Conservation (phyloP, 1,139 yeast genomes). For the Hyphopichia burtonii region DNA sequence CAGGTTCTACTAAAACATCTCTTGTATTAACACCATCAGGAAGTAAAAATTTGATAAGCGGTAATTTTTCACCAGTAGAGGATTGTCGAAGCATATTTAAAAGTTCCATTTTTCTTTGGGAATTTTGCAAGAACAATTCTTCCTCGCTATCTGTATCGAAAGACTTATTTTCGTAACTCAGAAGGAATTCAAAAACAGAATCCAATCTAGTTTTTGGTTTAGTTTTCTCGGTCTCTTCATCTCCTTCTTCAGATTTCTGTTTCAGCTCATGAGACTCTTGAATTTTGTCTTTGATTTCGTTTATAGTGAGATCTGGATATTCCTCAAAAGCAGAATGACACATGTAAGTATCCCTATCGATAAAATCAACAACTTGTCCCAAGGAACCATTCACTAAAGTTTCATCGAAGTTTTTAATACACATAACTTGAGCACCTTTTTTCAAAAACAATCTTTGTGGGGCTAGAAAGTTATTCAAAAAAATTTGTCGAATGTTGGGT, state of each 20-base stretch:
- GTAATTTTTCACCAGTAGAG: slow-evolving; percentile 45
- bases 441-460: slow-evolving; percentile 64
- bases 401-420: slow-evolving; percentile 85
- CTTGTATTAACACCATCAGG: slow-evolving; percentile 67
- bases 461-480: slow-evolving; percentile 70
- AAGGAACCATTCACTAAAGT: slow-evolving; percentile 89
- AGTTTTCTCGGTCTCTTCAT: slow-evolving; percentile 4
- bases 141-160: slow-evolving; percentile 3
- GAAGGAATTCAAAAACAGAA: slow-evolving; percentile 2
- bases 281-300: slow-evolving; percentile 12
- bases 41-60: slow-evolving; percentile 72
- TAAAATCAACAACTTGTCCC: slow-evolving; percentile 64
- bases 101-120: slow-evolving; percentile 19
- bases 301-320: slow-evolving; percentile 16
- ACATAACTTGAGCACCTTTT: slow-evolving; percentile 92
- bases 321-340: slow-evolving; percentile 18
- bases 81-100: slow-evolving; percentile 14
- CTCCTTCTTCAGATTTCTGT: not conserved
- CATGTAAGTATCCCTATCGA: slow-evolving; percentile 38
- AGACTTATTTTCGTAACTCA: not conserved
- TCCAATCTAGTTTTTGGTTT: not conserved
- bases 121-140: slow-evolving; percentile 10
- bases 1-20: slow-evolving; percentile 55
- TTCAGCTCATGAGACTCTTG: not conserved
- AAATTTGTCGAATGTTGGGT: slow-evolving; percentile 40